These are phyloP conservation scores for Sporothrix phasma DNA, from an alignment of 2,329 filamentous ascomycete species.

Conservation along the genomic window DNA sequence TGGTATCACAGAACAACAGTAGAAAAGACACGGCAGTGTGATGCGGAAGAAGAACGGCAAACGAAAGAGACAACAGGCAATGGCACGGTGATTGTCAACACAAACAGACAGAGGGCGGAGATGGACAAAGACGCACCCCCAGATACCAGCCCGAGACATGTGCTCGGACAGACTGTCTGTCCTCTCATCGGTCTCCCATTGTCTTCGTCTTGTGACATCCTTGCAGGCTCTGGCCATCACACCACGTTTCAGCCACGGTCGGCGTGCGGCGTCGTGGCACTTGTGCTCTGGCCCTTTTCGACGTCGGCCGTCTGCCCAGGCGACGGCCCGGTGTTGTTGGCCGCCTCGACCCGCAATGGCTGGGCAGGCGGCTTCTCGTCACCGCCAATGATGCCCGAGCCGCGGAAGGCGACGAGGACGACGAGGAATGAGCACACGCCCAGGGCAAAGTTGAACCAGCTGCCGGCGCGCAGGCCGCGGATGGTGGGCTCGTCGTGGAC, in stretches of 20 bases:
- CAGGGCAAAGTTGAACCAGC: slow-evolving; percentile 44
- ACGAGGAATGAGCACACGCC: slow-evolving; percentile 34
- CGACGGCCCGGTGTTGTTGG: background rate
- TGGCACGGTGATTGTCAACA: background rate
- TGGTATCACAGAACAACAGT: background rate
- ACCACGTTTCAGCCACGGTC: background rate
- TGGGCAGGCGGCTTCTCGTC: background rate
- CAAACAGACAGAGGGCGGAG: background rate
- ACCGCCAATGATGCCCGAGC: slow-evolving; percentile 41
- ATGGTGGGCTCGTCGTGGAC: slow-evolving; percentile 39
- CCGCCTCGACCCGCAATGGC: background rate
- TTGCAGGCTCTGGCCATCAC: background rate
- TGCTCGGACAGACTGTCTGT: background rate
- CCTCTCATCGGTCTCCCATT: background rate
- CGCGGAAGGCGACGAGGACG: slow-evolving; percentile 39
- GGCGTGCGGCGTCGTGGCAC: background rate
- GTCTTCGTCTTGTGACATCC: background rate
- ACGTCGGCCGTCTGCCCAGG: background rate
- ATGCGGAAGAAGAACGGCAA: too few species aligned
- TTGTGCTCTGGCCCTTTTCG: background rate
- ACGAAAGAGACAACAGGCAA: background rate
- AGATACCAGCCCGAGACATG: background rate
- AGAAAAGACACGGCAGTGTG: background rate
- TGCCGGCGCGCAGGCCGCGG: slow-evolving; percentile 38
- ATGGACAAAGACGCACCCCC: background rate